Evolutionary conservation across 768 basidiomycete species (phyloP).

Genomic region (Boletus pseudopeckii): DNA sequence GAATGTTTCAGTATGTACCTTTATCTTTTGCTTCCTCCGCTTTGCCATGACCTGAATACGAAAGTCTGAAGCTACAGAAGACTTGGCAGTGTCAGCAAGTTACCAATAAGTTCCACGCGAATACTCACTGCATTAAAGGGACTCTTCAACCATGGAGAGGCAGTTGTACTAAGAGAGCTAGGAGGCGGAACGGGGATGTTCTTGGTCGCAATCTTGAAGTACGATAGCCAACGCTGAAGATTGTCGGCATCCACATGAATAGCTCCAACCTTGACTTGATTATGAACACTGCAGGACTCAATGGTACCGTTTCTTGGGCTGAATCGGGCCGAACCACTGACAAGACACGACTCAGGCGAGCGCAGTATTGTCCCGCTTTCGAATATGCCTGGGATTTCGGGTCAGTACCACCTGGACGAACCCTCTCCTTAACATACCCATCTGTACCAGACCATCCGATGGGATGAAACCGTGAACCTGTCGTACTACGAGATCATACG

Average conservation of each 20-base stretch:
- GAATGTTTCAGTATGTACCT: conserved; percentile 10
- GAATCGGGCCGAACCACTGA: conserved; percentile 50
- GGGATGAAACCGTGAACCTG: conserved; percentile 45
- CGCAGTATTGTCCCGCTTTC: conserved; percentile 40
- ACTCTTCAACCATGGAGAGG: conserved; percentile 29
- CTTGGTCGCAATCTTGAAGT: conserved; percentile 6
- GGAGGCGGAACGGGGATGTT: not conserved
- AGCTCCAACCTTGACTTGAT: conserved; percentile 43
- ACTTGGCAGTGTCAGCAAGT: conserved; percentile 13
- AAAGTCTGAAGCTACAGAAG: conserved; percentile 16
- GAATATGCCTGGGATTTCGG: conserved; percentile 11
- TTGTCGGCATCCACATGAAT: conserved; percentile 48
- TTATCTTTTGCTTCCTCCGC: conserved; percentile 17
- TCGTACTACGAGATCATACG: conserved; percentile 47
- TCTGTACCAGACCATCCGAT: conserved; percentile 13
- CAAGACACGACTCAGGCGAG: conserved; percentile 43
- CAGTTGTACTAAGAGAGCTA: conserved; percentile 1
- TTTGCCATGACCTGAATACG: conserved; percentile 7
- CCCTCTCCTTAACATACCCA: conserved; percentile 27
- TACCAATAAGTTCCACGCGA: not conserved
- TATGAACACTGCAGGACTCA: conserved; percentile 51
- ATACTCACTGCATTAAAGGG: conserved; percentile 25
- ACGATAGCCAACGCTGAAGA: conserved; percentile 12
- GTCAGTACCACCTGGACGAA: conserved; percentile 1
- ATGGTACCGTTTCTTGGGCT: conserved; percentile 55